phyloP scores from a whole-genome alignment of 331 rosid species.

The Stylosanthes scabra region DNA sequence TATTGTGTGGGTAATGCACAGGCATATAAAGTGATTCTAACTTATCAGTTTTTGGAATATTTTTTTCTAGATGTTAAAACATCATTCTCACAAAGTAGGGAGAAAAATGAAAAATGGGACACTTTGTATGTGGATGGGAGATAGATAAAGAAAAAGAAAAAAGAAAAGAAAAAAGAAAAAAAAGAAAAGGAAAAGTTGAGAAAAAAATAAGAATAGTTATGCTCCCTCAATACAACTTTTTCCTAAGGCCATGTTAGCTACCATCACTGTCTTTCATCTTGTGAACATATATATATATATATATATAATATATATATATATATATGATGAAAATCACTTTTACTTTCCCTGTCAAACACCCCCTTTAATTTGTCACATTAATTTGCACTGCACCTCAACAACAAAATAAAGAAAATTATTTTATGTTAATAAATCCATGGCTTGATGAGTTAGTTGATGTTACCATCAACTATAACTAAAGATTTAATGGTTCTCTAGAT shows the following conservation, averaged over 20 bases:
- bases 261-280: conserved; percentile 57
- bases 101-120: conserved; percentile 61
- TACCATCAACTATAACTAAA: conserved; percentile 9
- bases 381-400: conserved; percentile 23
- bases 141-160: conserved; percentile 43
- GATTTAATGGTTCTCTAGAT: conserved; percentile 18
- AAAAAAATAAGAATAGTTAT: conserved; percentile 51
- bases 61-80: conserved; percentile 61
- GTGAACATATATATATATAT: conserved; percentile 36
- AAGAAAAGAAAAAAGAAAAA: conserved; percentile 54
- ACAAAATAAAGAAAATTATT: neutral
- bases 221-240: conserved; percentile 61
- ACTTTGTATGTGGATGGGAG: conserved; percentile 40
- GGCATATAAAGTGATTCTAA: conserved; percentile 47
- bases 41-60: conserved; percentile 49
- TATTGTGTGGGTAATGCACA: conserved; percentile 48
- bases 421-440: conserved; percentile 4
- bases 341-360: conserved; percentile 53
- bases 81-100: conserved; percentile 51
- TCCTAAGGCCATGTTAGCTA: conserved; percentile 44
- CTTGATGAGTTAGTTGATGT: neutral
- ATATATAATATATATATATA: no score
- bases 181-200: conserved; percentile 45
- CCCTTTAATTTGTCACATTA: conserved; percentile 34
- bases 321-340: conserved; percentile 39